Evolutionary conservation across 208 protist genomes (phyloP), one percentile per base, ranked within the genome.

Genomic region (Acanthamoeba sp.): DNA sequence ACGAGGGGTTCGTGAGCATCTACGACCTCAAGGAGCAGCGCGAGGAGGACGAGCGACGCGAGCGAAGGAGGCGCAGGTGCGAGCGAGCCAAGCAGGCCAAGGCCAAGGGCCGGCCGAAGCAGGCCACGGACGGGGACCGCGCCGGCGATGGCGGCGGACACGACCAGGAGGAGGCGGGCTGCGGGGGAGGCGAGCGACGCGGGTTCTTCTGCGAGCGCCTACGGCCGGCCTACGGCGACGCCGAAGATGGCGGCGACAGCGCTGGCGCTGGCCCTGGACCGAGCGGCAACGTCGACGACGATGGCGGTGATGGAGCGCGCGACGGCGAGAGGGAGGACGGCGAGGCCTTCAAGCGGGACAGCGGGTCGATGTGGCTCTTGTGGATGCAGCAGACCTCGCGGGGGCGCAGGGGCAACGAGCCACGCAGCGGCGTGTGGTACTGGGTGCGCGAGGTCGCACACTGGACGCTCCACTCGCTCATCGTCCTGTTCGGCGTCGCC

Each of bases 391-490:
- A 34, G 62, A 69, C 29, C 18, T 27, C 22, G 62, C 62, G 20
- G 62, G 62, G 62, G 29, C 29, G 62, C n/a, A 27, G 62, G 29
- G 62, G 62, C 62, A 69, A 69, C 62, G 62, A 69, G 62, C 62
- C 18, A 69, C 62, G 62, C 0, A 69, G 62, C 62, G 62, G 62
- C n/a, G n/a, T 34, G 62, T 9, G 22, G 18, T 69, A 69, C 29
- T 69, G 62, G 62, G 29, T 69, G n/a, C 62, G 62, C 22, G 62
- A 69, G 29, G 62, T 22, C 62, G 62, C 29, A 32, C 73, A 84
- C 40, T 84, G 40, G 38, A 18, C 29, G 20, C 7, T 50, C 73
- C 73, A 84, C 73, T 84, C 34, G n/a, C 24, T 36, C 38, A 84
- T 84, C 40, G 29, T 84, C 40, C 16, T 45, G 27, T 84, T 84